A percentile compares a stretch with the other conserved stretches of the same genome.
Conservation (phyloP, 176 grass and related monocot species). For the Oryza glaberrima region DNA sequence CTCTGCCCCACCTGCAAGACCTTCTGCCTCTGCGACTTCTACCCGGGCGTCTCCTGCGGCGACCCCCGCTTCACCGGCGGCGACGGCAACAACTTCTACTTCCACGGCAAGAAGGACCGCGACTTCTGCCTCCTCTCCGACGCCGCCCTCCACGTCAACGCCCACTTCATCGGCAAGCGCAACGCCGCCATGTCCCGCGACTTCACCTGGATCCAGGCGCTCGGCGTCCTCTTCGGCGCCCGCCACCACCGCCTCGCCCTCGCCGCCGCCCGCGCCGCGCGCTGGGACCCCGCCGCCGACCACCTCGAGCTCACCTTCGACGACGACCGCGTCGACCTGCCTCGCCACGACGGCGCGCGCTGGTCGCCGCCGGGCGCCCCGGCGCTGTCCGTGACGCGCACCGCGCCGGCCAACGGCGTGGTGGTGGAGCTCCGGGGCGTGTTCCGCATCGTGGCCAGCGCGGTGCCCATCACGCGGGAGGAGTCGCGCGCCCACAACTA, state of each 20-base stretch:
- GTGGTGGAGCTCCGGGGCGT: slow-evolving; percentile 48
- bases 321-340: slow-evolving; percentile 21
- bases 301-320: slow-evolving; percentile 53
- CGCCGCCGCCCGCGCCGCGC: not conserved
- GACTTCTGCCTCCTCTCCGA: slow-evolving; percentile 69
- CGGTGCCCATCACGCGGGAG: slow-evolving; percentile 46
- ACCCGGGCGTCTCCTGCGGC: slow-evolving; percentile 51
- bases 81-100: slow-evolving; percentile 73
- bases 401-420: not conserved
- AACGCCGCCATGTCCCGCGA: slow-evolving; percentile 43
- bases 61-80: slow-evolving; percentile 70
- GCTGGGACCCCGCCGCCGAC: slow-evolving; percentile 51
- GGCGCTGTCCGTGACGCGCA: slow-evolving; percentile 23
- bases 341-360: not conserved
- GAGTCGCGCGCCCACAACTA: slow-evolving; percentile 37
- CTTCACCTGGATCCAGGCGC: slow-evolving; percentile 77
- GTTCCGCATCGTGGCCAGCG: slow-evolving; percentile 42
- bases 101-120: slow-evolving; percentile 63
- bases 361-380: slow-evolving; percentile 23
- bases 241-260: slow-evolving; percentile 57
- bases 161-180: slow-evolving; percentile 65
- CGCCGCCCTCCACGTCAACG: slow-evolving; percentile 48
- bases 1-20: slow-evolving; percentile 64
- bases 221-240: slow-evolving; percentile 47
- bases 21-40: slow-evolving; percentile 66